phyloP scores from a whole-genome alignment of 2,329 filamentous ascomycete genomes.

The Beauveria brongniartii region DNA sequence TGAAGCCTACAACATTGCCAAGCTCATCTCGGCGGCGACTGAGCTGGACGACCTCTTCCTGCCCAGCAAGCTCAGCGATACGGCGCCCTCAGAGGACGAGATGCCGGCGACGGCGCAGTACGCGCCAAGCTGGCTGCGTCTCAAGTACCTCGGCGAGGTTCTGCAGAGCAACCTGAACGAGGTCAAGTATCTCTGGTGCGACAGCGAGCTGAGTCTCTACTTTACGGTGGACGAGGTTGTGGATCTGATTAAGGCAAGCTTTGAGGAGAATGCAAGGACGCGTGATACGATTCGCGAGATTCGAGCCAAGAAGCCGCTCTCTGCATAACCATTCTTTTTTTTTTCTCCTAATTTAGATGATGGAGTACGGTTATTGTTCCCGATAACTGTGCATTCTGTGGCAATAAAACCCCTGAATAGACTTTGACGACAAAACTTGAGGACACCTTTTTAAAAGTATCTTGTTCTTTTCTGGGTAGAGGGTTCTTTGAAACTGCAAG shows the following conservation, averaged over 20 bases:
- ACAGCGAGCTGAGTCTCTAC: conserved; percentile 57
- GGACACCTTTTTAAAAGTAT: too few relatives aligned
- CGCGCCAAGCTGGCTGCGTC: conserved; percentile 52
- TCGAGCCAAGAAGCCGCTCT: conserved; percentile 36
- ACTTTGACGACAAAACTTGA: too few relatives aligned
- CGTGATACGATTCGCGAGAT: conserved; percentile 53
- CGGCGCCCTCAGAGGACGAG: conserved; percentile 25
- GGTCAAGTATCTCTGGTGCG: conserved; percentile 55
- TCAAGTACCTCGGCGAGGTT: conserved; percentile 57
- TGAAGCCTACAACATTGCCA: conserved; percentile 54
- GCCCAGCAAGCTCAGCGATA: conserved; percentile 30
- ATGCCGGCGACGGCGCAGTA: conserved; percentile 52
- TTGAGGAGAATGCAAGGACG: conserved; percentile 53
- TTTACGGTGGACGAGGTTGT: conserved; percentile 54
- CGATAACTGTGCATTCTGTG: too few relatives aligned
- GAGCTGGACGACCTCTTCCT: conserved; percentile 53
- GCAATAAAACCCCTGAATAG: too few relatives aligned
- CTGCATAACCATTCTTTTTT: neutral
- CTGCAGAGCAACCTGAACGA: conserved; percentile 59
- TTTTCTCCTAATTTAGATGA: too few relatives aligned
- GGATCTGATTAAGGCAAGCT: conserved; percentile 55
- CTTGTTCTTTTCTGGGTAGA: too few relatives aligned
- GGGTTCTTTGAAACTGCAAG: too few relatives aligned
- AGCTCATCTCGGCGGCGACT: conserved; percentile 48
- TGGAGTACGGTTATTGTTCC: too few relatives aligned